A percentile compares a stretch with the other conserved stretches of the same genome.
Evolutionary conservation across 352 stramenopile species (phyloP).

Genomic region (Globisporangium heterothallicum): DNA sequence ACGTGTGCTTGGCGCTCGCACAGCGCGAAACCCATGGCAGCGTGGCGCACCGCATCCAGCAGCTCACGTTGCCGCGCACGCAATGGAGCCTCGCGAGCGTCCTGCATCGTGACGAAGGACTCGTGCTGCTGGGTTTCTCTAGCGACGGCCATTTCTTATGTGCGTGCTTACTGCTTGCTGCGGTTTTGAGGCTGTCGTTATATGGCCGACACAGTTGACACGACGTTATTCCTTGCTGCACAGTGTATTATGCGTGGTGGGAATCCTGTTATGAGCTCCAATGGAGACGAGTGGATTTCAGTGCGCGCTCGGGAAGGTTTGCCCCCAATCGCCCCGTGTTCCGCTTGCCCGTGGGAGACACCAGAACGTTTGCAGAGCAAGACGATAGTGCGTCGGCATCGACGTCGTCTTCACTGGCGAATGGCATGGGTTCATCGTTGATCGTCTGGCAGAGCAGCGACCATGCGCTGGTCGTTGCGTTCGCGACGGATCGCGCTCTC

Average conservation of each 20-base stretch:
- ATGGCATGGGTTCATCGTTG: slow-evolving; percentile 22
- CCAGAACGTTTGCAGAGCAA: not conserved
- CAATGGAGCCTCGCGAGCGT: slow-evolving; percentile 23
- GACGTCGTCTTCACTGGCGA: not conserved
- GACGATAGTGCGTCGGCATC: not conserved
- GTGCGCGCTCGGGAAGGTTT: not conserved
- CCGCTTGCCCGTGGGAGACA: slow-evolving; percentile 2
- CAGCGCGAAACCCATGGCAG: not conserved
- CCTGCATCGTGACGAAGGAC: slow-evolving; percentile 32
- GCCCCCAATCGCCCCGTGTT: not conserved
- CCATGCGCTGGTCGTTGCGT: slow-evolving; percentile 35
- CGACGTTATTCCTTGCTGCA: not conserved
- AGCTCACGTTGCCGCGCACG: slow-evolving; percentile 5
- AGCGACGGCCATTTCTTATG: slow-evolving; percentile 55
- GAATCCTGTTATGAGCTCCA: slow-evolving; percentile 34
- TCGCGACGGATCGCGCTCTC: slow-evolving; percentile 23
- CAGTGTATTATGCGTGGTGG: slow-evolving; percentile 50
- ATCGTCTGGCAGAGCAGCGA: slow-evolving; percentile 60
- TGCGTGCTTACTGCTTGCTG: no score
- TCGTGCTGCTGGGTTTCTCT: slow-evolving; percentile 64
- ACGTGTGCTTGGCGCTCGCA: not conserved
- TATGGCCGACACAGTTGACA: no score
- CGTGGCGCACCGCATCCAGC: not conserved
- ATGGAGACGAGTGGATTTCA: slow-evolving; percentile 37
- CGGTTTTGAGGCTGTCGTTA: not conserved